Evolutionary conservation across 352 stramenopile genomes (phyloP), one percentile per base, ranked within the genome.

Genomic region (Phytophthora pistaciae): DNA sequence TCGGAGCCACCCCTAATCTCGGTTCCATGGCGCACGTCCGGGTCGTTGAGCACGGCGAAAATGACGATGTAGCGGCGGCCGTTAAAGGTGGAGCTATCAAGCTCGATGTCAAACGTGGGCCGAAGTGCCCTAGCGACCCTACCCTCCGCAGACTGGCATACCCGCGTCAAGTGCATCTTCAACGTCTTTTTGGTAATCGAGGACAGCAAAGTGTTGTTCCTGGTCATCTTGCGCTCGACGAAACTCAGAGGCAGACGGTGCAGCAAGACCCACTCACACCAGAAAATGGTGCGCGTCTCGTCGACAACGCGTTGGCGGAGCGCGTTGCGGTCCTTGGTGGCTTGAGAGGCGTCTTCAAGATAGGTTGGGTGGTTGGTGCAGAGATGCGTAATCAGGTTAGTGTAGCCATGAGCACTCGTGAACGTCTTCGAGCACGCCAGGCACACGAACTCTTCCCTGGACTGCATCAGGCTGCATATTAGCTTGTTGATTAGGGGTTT

Each of bases 11-110:
- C 42, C n/a, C 48, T 27, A 48, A 48, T n/a, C 13, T 31, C 27
- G 23, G 23, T 46, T 29, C 31, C 27, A n/a, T 11, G n/a, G 57
- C 29, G 27, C 33, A 55, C 40, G 18, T 60, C 36, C 11, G 59
- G 33, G 9, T 65, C 49, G 31, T 72, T 42, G 40, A 66, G 67
- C 16, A 77, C 59, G 21, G 64, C 59, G 14, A 72, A 72, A 60
- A 72, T 63, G 0, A 46, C 69, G 18, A 68, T 64, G 25, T 56
- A 76, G 58, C 70, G 59, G 36, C 69, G 64, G 14, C 48, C 44
- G 36, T 38, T 59, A 16, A 40, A 49, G 13, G 58, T 60, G 16
- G 27, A 64, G n/a, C 63, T 36, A 10, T 72, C 58, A 5, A 69
- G 64, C 44, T 72, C 69, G 20, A 77, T 23, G 8, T 27, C 63